Base-by-base conservation (phyloP, 2,329 filamentous ascomycete genomes). In the Penicillium polonicum region DNA sequence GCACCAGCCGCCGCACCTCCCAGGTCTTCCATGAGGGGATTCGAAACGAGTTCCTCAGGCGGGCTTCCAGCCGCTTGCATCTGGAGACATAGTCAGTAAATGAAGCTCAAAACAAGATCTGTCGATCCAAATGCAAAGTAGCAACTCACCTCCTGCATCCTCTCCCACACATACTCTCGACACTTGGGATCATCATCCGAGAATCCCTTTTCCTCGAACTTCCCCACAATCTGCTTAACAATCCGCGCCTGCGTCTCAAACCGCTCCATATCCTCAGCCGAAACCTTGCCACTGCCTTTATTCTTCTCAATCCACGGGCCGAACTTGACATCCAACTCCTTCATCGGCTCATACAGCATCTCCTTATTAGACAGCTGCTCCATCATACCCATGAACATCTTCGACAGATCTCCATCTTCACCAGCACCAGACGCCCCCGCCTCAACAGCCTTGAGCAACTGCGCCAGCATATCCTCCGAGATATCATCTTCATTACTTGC, bases 381-480 rank as follows among this genome's bases (percentile, higher is more conserved):
- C 93, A 99, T 97, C 91, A 97, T 96, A 53, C 90, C 90, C 83
- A 96, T 86, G 59, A 99, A 84, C 86, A 97, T 91, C 78, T 96
- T 93, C 57, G 91, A 92, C 68, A 97, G 90, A 66, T 96, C 92
- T 67, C 94, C 92, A 56, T 97, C 91, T 59, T 79, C 78, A 10
- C 84, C 87, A 0, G 74, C 80, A 6, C 76, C 79, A 0, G 80
- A 74, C 25, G 82, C 83, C 8, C 85, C 82, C 23, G 84, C 83
- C 68, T 91, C 89, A 78, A 97, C 88, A 61, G 94, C 90, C 74
- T 94, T 94, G 69, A 99, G 83, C 80, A 99, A 87, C 73, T 97
- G 90, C n/a, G 90, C 87, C 43, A 99, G 80, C 69, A 97, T 86
- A 72, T 97, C 92, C 63, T 96, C 87, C 6, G 83, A 80, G 6